A percentile compares a stretch with the other conserved stretches of the same genome.
Evolutionary conservation across 768 basidiomycete genomes (phyloP).

Genomic region (Termitomyces sp.): DNA sequence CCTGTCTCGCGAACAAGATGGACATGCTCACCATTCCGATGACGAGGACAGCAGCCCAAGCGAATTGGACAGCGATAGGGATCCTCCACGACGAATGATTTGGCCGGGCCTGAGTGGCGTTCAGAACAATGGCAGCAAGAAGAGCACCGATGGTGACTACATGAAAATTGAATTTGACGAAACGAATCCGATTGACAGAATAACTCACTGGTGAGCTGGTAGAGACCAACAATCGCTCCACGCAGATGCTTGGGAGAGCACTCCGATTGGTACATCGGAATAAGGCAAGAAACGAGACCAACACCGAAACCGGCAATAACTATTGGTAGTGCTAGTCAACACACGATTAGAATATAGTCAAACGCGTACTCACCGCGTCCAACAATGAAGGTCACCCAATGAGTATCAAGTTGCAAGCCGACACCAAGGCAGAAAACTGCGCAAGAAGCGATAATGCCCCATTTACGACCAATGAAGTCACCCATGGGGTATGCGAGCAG

Average conservation of each 20-base stretch:
- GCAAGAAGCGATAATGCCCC: constrained; percentile 59
- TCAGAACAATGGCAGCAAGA: constrained; percentile 63
- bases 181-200: neutral
- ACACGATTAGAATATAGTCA: neutral
- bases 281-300: constrained; percentile 65
- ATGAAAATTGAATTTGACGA: constrained; percentile 42
- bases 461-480: constrained; percentile 46
- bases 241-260: constrained; percentile 69
- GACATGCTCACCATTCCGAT: constrained; percentile 44
- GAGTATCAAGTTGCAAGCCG: constrained; percentile 44
- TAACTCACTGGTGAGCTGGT: constrained; percentile 23
- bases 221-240: constrained; percentile 54
- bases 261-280: constrained; percentile 50
- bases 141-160: constrained; percentile 73
- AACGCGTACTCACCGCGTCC: constrained; percentile 17
- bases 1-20: neutral
- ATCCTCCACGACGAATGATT: constrained; percentile 44
- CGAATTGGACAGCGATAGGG: constrained; percentile 73
- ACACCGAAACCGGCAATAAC: constrained; percentile 80
- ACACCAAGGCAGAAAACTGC: constrained; percentile 59
- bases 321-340: constrained; percentile 27
- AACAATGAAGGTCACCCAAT: constrained; percentile 21
- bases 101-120: constrained; percentile 50
- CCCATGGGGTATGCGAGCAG: constrained; percentile 40
- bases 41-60: constrained; percentile 70